Evolutionary conservation across 2,329 filamentous ascomycete species (phyloP), one percentile per base, ranked within the genome.

Genomic region (Cercospora sojina): DNA sequence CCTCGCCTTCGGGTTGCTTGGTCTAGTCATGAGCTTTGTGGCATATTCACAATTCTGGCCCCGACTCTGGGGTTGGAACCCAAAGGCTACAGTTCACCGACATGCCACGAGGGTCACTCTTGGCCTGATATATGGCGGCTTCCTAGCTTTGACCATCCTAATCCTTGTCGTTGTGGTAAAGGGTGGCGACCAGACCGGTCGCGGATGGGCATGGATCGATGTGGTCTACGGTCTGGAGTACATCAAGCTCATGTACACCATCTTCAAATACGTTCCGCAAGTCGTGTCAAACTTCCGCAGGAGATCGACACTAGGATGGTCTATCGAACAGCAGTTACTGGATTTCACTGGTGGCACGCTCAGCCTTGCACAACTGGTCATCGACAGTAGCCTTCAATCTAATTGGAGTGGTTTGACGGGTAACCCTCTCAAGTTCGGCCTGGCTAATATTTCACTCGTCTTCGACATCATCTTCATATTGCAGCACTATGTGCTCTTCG

Each of bases 221-320:
- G 84, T 88, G 71, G 87, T 89, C 70, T 71, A 89, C 74, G 86
- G 90, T 12, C 81, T 96, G 32, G 92, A 91, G 49, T 96, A 96
- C 77, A 89, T 96, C 76, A 99, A 99, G 81, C 84, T 99, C 35
- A 79, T 93, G 63, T 87, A 96, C 71, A 97, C 94, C 0, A 81
- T 97, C 27, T 86, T 96, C 80, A 99, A 99, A 81, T 98, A 97
- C 80, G 88, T 92, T 56, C 95, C 95, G 5, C 93, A 97, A 82
- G 87, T 91, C 41, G 84, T 90, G 74, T 84, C 90, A 72, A 98
- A 98, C 81, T 93, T 90, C 77, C 88, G 88, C 73, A 92, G 94
- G 74, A 86, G 90, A 76, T 96, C 91, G 64, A 98, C 95, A 0
- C 80, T 85, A 20, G 95, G 95, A 41, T 98, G 94, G 93, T 90